These are phyloP conservation scores for Cronartium quercuum DNA, from an alignment of 1,284 basidiomycete genomes.

Conservation along the genomic window DNA sequence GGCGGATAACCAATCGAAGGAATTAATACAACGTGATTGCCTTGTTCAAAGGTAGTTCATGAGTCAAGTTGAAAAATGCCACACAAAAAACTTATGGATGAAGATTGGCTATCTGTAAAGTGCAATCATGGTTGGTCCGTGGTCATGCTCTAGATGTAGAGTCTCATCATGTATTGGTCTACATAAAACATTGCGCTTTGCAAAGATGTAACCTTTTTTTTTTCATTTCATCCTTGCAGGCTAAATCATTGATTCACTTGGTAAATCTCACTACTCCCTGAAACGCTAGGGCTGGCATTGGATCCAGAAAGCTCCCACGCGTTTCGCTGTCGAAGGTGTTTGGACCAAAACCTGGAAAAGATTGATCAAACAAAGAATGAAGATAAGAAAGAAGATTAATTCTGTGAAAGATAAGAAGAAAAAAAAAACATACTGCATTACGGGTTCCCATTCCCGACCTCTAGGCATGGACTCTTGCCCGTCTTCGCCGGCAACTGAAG, in stretches of 20 bases:
- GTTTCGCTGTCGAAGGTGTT: slow-evolving; percentile 27
- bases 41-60: too few relatives aligned
- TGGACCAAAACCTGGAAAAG: slow-evolving; percentile 40
- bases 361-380: not conserved
- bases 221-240: too few relatives aligned
- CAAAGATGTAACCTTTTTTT: too few relatives aligned
- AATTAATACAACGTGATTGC: too few relatives aligned
- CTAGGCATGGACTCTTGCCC: slow-evolving; percentile 7
- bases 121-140: too few relatives aligned
- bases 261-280: not conserved
- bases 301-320: slow-evolving; percentile 39
- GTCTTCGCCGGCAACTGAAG: not conserved
- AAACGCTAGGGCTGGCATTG: not conserved
- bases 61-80: too few relatives aligned
- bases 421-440: slow-evolving; percentile 19
- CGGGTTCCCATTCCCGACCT: slow-evolving; percentile 31
- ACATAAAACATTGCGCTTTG: too few relatives aligned
- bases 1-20: too few relatives aligned
- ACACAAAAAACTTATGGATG: too few relatives aligned
- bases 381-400: not conserved
- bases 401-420: not conserved
- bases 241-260: not conserved
- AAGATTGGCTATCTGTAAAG: too few relatives aligned
- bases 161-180: too few relatives aligned
- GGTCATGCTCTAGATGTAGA: too few relatives aligned